Conservation (phyloP, 2,329 filamentous ascomycete species). For the Colletotrichum tropicale region DNA sequence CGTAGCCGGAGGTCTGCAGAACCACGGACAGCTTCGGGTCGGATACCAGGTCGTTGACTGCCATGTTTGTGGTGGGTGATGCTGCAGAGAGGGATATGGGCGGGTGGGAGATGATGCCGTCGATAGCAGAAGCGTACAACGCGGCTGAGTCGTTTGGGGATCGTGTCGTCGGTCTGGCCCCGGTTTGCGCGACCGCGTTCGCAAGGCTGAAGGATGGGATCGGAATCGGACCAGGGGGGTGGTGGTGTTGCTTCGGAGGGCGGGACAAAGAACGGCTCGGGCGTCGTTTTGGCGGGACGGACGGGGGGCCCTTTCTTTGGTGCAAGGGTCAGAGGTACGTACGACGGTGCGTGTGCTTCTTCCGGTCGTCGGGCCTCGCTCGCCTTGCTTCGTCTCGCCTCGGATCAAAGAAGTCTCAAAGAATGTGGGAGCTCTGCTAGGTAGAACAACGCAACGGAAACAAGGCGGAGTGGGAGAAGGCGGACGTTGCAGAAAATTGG, state of each 20-base stretch:
- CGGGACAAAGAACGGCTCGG: neutral
- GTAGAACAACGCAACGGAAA: neutral
- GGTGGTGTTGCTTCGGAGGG: neutral
- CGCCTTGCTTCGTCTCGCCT: neutral
- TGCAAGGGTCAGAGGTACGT: neutral
- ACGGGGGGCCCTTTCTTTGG: neutral
- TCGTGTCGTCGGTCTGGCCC: neutral
- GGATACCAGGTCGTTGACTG: conserved; percentile 42
- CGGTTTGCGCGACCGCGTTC: neutral
- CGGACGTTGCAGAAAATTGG: neutral
- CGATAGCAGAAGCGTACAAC: neutral
- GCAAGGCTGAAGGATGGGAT: neutral
- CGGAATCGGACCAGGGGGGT: neutral
- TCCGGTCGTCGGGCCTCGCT: neutral
- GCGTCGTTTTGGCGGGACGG: neutral
- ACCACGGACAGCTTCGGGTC: conserved; percentile 66
- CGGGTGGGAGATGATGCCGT: neutral
- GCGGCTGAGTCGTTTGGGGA: neutral
- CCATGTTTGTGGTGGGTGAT: conserved; percentile 28
- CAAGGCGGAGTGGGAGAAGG: neutral
- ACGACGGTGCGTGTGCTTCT: neutral
- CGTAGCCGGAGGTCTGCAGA: conserved; percentile 73
- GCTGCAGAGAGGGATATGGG: neutral
- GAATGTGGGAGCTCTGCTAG: neutral
- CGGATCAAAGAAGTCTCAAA: neutral